Conservation (phyloP, 768 basidiomycete species). For the Pulveroboletus sp. region DNA sequence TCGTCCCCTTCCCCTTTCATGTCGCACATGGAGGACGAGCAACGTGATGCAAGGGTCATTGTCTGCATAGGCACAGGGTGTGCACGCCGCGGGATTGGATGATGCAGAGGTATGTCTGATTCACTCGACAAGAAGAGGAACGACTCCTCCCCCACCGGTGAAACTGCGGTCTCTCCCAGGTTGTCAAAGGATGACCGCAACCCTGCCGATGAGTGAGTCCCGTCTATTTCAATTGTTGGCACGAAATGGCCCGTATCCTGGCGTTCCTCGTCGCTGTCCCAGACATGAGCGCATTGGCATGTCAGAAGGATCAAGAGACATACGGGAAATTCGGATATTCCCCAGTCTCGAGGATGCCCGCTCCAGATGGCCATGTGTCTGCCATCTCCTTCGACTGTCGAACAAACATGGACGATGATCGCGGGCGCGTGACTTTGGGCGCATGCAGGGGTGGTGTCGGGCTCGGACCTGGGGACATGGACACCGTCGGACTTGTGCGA, state of each 20-base stretch:
- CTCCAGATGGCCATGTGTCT: conserved; percentile 6
- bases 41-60: conserved; percentile 29
- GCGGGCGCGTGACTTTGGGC: conserved; percentile 1
- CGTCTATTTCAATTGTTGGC: conserved; percentile 30
- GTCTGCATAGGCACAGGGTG: conserved; percentile 32
- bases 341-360: neutral
- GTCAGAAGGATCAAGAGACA: neutral
- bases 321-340: conserved; percentile 10
- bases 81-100: conserved; percentile 21
- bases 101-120: conserved; percentile 20
- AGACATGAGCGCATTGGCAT: neutral
- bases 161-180: conserved; percentile 23
- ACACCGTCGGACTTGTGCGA: neutral
- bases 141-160: conserved; percentile 36
- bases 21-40: conserved; percentile 28
- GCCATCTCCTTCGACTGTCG: conserved; percentile 8
- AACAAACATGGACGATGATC: conserved; percentile 16
- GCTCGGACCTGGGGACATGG: conserved; percentile 4
- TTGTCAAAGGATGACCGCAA: conserved; percentile 45
- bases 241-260: neutral
- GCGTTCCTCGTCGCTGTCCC: conserved; percentile 7
- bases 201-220: conserved; percentile 37
- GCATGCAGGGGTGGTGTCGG: neutral
- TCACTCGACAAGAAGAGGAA: conserved; percentile 40
- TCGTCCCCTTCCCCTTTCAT: conserved; percentile 30